Evolutionary conservation across 441 rosid genomes (phyloP), one percentile per base, ranked within the genome.

Genomic region (Flueggea neowawraea): DNA sequence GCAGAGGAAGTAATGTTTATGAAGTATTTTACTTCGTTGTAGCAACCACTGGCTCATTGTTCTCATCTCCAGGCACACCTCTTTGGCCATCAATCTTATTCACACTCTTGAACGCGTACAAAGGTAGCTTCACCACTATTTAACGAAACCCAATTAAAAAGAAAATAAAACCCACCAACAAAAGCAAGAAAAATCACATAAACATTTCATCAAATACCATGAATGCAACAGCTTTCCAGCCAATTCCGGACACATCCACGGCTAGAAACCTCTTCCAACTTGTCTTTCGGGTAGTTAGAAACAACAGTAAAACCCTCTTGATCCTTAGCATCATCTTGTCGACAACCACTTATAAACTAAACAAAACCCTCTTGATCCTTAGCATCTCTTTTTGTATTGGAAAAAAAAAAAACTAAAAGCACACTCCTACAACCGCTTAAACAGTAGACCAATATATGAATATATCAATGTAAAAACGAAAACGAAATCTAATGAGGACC

Each of bases 291-390:
- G 72, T 80, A 85, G 67, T 90, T 93, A 7, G 96, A 93, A 31
- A 90, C 89, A 52, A 89, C 75, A 2, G 97, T 94, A 2, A 96
- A 70, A 90, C 91, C 73, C 96, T 83, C 78, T 87, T 91, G 73
- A 91, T 91, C 71, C 74, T 84, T 58, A 90, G 65, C 79, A 74
- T 43, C 49, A 57, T 63, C 48, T 67, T 31, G 4, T 2, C 49
- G 36, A 28, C n/a, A 17, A 10, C 3, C n/a, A n/a, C n/a, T 55
- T 16, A 61, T n/a, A 10, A 5, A 10, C 17, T n/a, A n/a, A n/a
- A n/a, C n/a, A n/a, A n/a, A n/a, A n/a, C n/a, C n/a, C n/a, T n/a
- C n/a, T n/a, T n/a, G n/a, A n/a, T n/a, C n/a, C n/a, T n/a, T 17
- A 41, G 50, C 15, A n/a, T 6, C 36, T 55, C 28, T 52, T 57